Base-by-base conservation (phyloP, 2,329 filamentous ascomycete genomes). In the Fusarium miscanthi region DNA sequence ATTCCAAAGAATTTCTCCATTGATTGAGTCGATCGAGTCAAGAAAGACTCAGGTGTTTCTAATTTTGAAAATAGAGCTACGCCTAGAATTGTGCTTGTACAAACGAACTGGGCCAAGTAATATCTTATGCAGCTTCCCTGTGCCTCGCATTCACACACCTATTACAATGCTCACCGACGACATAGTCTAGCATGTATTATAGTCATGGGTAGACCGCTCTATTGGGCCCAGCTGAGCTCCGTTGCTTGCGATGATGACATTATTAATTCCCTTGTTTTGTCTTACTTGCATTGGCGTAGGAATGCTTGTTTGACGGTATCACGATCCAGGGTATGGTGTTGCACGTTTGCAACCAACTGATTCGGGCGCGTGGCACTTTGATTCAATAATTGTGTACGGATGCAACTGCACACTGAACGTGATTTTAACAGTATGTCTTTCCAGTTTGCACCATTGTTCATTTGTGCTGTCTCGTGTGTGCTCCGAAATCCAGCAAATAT, bases 161-260 rank as follows among this genome's bases (percentile, higher is more conserved):
- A 67, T 52, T 63, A 54, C 40, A 46, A 51, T 60, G 52, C 43
- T 59, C 56, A 60, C 56, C 57, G 45, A 64, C 59, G 40, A 46
- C 40, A 37, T 63, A 41, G 23, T 25, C 23, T 25, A 25, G 45
- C 33, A 73, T 40, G 27, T 65, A 17, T 38, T 45, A 40, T 38
- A 25, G 19, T 19, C 59, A 70, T 59, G 53, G 54, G 54, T 43
- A 31, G 61, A 56, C 60, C 51, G 41, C 42, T 27, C 23, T n/a
- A 33, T 57, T 73, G 66, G 52, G 41, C 43, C 35, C 70, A 59
- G 25, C 31, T 48, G 48, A 45, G 27, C 45, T 70, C 60, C 40
- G 57, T 54, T 58, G 58, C 58, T 70, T 70, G 61, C 68, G 68
- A 62, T 30, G 27, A 37, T 41, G 23, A 48, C 31, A 64, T 53